Conservation (phyloP, 768 basidiomycete genomes). For the Mycena venus region DNA sequence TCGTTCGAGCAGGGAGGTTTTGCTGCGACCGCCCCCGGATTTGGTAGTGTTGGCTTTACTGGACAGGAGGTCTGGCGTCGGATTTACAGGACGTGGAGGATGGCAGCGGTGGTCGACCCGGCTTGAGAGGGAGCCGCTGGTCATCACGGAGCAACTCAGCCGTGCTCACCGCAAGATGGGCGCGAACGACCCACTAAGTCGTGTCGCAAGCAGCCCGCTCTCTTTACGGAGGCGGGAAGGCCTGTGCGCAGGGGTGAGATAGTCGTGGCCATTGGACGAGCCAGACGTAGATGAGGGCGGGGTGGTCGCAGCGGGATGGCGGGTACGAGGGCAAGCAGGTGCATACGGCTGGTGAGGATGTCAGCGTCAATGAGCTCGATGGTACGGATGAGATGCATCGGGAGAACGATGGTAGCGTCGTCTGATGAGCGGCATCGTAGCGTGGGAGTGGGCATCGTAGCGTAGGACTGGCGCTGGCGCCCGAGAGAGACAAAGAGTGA, state of each 20-base stretch:
- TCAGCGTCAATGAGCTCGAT: too few species aligned
- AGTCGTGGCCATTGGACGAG: conserved; percentile 27
- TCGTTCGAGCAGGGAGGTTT: conserved; percentile 68
- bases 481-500: too few species aligned
- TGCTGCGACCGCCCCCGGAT: not conserved
- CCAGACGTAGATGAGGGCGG: conserved; percentile 44
- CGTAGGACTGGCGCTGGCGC: too few species aligned
- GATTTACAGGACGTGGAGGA: conserved; percentile 6
- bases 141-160: too few species aligned
- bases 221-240: conserved; percentile 67
- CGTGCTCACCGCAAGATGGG: not conserved
- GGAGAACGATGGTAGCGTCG: too few species aligned
- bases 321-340: too few species aligned
- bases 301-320: conserved; percentile 43
- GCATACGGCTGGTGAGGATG: too few species aligned
- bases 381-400: too few species aligned
- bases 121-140: not conserved
- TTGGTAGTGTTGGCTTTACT: not conserved
- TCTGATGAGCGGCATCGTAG: too few species aligned
- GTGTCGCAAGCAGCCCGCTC: conserved; percentile 51
- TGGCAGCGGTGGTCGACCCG: conserved; percentile 2
- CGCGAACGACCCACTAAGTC: too few species aligned
- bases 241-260: conserved; percentile 55
- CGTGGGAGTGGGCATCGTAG: too few species aligned
- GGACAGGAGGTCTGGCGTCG: not conserved